These are phyloP conservation scores for Bretschneidera sinensis DNA, from an alignment of 345 rosid genomes.

Conservation along the genomic window DNA sequence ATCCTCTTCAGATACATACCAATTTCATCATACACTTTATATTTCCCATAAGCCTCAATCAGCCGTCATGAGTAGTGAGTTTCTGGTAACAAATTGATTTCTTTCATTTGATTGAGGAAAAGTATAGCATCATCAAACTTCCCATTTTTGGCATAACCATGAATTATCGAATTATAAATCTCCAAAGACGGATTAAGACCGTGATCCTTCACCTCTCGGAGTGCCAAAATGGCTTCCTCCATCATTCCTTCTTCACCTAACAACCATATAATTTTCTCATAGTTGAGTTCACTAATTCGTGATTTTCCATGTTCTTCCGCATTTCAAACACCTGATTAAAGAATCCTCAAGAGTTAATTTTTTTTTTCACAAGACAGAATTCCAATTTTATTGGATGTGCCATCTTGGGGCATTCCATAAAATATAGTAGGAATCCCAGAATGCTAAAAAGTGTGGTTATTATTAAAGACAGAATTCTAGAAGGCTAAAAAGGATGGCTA, in stretches of 20 bases:
- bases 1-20: conserved; percentile 49
- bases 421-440: too few species aligned
- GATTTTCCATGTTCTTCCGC: conserved; percentile 54
- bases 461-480: too few species aligned
- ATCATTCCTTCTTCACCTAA: conserved; percentile 38
- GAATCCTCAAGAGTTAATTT: conserved; percentile 5
- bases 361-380: neutral
- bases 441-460: too few species aligned
- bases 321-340: conserved; percentile 50
- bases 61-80: conserved; percentile 46
- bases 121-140: conserved; percentile 45
- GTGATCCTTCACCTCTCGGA: conserved; percentile 36
- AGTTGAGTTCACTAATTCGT: conserved; percentile 42
- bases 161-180: conserved; percentile 49
- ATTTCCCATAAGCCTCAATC: conserved; percentile 51
- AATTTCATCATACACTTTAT: conserved; percentile 59
- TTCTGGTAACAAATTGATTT: conserved; percentile 29
- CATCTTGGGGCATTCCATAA: too few species aligned
- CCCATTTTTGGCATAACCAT: conserved; percentile 39
- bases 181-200: conserved; percentile 38
- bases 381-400: too few species aligned
- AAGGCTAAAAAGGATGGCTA: too few species aligned
- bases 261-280: conserved; percentile 46
- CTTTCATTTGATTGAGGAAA: conserved; percentile 44
- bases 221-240: conserved; percentile 45